These are phyloP conservation scores for Apiospora phragmitis DNA, from an alignment of 2,329 filamentous ascomycete genomes.

Conservation along the genomic window DNA sequence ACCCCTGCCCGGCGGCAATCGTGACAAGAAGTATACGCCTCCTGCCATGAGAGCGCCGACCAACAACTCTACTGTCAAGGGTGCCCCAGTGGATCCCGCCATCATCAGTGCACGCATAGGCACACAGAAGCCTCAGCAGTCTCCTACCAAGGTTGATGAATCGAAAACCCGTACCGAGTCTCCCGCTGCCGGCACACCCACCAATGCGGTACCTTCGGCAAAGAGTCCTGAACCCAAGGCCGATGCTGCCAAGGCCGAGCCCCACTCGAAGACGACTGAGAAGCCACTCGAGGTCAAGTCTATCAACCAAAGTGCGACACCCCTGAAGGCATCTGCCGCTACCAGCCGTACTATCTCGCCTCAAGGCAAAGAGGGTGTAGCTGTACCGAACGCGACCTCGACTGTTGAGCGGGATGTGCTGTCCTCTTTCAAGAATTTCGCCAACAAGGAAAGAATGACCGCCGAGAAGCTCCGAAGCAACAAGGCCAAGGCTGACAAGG, in stretches of 20 bases:
- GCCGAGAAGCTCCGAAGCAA: conserved; percentile 57
- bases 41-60: conserved; percentile 82
- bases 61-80: conserved; percentile 69
- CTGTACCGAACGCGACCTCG: conserved; percentile 54
- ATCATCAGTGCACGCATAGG: conserved; percentile 86
- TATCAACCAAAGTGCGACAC: conserved; percentile 24
- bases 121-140: conserved; percentile 45
- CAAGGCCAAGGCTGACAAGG: conserved; percentile 75
- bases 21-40: conserved; percentile 79
- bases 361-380: conserved; percentile 37
- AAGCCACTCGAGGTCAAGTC: conserved; percentile 28
- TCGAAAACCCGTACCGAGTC: conserved; percentile 25
- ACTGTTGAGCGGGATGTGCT: conserved; percentile 64
- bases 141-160: conserved; percentile 38
- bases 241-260: conserved; percentile 32
- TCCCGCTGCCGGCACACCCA: conserved; percentile 19
- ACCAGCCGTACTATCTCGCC: conserved; percentile 44
- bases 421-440: conserved; percentile 65
- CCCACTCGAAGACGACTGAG: conserved; percentile 26
- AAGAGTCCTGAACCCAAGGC: conserved; percentile 36
- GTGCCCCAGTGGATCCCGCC: conserved; percentile 80
- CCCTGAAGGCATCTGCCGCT: conserved; percentile 36
- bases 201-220: conserved; percentile 22
- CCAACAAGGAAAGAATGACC: conserved; percentile 54
- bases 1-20: conserved; percentile 56